Percentiles rank a stretch among this genome's conserved stretches.
phyloP scores from a whole-genome alignment of 768 basidiomycete species.

The Myochromella boudieri region DNA sequence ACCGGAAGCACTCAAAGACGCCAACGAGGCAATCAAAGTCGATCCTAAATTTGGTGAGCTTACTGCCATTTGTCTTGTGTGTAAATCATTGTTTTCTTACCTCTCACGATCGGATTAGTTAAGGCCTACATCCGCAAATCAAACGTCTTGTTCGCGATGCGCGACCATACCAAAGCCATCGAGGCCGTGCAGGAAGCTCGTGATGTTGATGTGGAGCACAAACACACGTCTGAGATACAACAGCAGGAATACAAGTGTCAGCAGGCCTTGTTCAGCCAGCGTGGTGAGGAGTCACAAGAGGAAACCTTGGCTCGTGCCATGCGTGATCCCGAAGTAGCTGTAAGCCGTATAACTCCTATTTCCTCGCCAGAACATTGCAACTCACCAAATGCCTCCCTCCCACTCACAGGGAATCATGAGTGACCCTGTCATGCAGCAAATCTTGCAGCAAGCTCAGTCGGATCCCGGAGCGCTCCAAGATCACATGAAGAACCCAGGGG shows the following conservation, averaged over 20 bases:
- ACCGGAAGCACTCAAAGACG: constrained; percentile 96
- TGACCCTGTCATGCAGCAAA: constrained; percentile 92
- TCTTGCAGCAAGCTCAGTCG: constrained; percentile 89
- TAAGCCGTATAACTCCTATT: constrained; percentile 37
- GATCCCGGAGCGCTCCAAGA: constrained; percentile 90
- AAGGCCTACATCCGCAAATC: constrained; percentile 96
- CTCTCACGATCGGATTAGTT: constrained; percentile 45
- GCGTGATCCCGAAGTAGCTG: constrained; percentile 95
- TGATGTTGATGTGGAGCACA: constrained; percentile 75
- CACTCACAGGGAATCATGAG: constrained; percentile 70
- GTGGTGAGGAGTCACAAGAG: constrained; percentile 86
- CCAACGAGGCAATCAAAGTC: constrained; percentile 87
- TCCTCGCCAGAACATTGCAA: constrained; percentile 1
- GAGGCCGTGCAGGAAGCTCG: constrained; percentile 78
- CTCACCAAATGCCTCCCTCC: constrained; percentile 5
- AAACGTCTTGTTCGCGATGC: constrained; percentile 84
- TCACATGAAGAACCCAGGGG: constrained; percentile 91
- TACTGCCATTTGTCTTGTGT: constrained; percentile 6
- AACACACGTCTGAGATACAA: constrained; percentile 83
- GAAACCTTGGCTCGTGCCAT: constrained; percentile 92
- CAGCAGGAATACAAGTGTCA: constrained; percentile 80
- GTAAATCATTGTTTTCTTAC: constrained; percentile 3
- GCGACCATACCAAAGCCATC: constrained; percentile 85
- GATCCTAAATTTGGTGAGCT: constrained; percentile 84
- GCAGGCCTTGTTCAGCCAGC: constrained; percentile 74